phyloP scores from a whole-genome alignment of 352 stramenopile species.

The Aphanomyces stellatus region DNA sequence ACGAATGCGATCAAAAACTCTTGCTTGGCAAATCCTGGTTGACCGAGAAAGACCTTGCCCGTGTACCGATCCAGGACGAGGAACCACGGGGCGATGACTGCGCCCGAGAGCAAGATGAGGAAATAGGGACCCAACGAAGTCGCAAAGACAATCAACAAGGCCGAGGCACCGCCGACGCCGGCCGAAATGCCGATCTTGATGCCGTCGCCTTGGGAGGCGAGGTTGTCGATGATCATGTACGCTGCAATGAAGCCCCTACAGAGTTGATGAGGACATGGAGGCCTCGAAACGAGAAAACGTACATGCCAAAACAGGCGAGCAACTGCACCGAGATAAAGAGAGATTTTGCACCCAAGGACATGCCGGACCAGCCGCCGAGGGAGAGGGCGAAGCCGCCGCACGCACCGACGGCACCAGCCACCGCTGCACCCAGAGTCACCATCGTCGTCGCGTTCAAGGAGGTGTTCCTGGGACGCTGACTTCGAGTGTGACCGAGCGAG shows the following conservation, averaged over 20 bases:
- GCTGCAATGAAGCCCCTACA: conserved; percentile 55
- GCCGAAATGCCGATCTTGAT: conserved; percentile 50
- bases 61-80: conserved; percentile 55
- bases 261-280: not conserved
- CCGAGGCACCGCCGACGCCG: conserved; percentile 54
- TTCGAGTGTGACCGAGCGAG: not conserved
- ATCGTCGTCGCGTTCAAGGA: not conserved
- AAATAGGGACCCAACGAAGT: conserved; percentile 62
- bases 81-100: conserved; percentile 60
- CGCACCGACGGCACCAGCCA: conserved; percentile 46
- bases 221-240: conserved; percentile 55
- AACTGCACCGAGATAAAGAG: conserved; percentile 79
- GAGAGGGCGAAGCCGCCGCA: conserved; percentile 68
- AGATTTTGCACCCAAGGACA: conserved; percentile 74
- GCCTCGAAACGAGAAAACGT: not conserved
- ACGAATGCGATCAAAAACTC: conserved; percentile 84
- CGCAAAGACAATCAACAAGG: conserved; percentile 63
- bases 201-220: conserved; percentile 57
- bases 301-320: conserved; percentile 66
- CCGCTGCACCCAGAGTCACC: conserved; percentile 8
- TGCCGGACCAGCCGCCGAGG: conserved; percentile 75
- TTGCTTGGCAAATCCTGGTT: conserved; percentile 74
- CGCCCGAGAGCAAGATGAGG: conserved; percentile 54
- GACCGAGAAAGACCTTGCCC: conserved; percentile 40
- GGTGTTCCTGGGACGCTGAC: not conserved